Conservation (phyloP, 2,329 filamentous ascomycete genomes). For the Pseudocercospora macadamiae region DNA sequence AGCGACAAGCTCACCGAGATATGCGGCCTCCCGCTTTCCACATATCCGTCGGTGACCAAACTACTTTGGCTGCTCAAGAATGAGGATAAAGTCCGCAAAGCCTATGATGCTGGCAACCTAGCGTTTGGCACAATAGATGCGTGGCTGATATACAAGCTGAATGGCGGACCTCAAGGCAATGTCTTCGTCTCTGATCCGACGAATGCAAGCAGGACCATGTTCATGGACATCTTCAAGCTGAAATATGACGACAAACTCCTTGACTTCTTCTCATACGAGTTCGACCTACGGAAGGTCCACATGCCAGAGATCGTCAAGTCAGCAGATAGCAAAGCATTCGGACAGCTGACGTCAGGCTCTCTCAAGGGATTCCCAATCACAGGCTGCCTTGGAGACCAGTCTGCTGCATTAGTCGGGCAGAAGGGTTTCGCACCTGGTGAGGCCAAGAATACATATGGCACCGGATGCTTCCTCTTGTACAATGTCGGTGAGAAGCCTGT, state of each 20-base stretch:
- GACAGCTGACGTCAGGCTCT: conserved; percentile 64
- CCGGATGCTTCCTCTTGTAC: conserved; percentile 86
- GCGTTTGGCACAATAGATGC: conserved; percentile 87
- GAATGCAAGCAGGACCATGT: conserved; percentile 91
- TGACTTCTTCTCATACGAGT: conserved; percentile 68
- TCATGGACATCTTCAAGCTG: conserved; percentile 82
- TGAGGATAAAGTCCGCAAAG: conserved; percentile 67
- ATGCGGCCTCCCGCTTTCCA: conserved; percentile 82
- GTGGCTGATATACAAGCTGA: conserved; percentile 84
- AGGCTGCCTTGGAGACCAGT: conserved; percentile 87
- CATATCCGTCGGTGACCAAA: conserved; percentile 86
- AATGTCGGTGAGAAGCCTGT: conserved; percentile 85
- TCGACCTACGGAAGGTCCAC: conserved; percentile 71
- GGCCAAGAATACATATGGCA: conserved; percentile 91
- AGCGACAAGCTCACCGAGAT: conserved; percentile 70
- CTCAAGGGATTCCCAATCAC: conserved; percentile 73
- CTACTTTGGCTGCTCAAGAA: conserved; percentile 80
- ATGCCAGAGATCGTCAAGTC: conserved; percentile 85
- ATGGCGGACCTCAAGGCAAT: conserved; percentile 64
- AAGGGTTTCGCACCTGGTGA: conserved; percentile 75
- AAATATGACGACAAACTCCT: conserved; percentile 78
- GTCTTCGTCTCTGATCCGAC: conserved; percentile 83
- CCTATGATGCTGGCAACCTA: conserved; percentile 75
- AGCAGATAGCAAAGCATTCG: conserved; percentile 73
- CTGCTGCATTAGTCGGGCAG: conserved; percentile 75